Percentiles rank a stretch among this genome's conserved stretches.
Conservation (phyloP, 2,329 filamentous ascomycete species). For the Monascus ruber region DNA sequence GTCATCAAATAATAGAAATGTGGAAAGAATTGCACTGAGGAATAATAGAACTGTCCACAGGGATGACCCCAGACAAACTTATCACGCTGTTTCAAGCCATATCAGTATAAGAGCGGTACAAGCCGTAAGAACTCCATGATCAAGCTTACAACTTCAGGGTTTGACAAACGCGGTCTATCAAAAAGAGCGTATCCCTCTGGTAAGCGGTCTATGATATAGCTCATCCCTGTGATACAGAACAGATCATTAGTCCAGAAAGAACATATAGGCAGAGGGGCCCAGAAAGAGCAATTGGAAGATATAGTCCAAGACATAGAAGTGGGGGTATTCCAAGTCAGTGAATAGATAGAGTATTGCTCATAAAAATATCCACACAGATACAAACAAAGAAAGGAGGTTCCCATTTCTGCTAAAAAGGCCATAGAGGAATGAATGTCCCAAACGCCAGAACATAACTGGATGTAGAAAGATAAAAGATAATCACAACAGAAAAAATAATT, state of each 20-base stretch:
- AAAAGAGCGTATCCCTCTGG: conserved; percentile 45
- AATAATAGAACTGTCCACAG: conserved; percentile 39
- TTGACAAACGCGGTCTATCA: conserved; percentile 35
- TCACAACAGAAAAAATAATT: no score
- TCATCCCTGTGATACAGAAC: conserved; percentile 22
- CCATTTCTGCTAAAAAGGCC: no score
- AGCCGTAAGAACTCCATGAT: background rate
- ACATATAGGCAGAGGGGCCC: background rate
- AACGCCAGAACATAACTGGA: no score
- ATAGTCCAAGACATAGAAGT: no score
- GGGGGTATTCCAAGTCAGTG: no score
- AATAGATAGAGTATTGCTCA: no score
- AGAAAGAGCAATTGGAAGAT: no score
- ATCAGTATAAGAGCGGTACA: background rate
- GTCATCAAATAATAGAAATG: conserved; percentile 49
- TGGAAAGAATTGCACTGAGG: conserved; percentile 42
- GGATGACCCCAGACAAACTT: conserved; percentile 49
- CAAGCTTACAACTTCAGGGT: conserved; percentile 21
- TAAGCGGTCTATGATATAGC: conserved; percentile 42
- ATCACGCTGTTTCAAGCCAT: conserved; percentile 31
- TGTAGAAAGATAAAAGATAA: no score
- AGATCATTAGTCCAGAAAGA: background rate
- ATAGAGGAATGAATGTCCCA: no score
- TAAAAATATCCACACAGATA: no score
- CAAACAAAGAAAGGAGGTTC: no score